Conservation (phyloP, 768 basidiomycete species). For the Trametes cinnabarina region DNA sequence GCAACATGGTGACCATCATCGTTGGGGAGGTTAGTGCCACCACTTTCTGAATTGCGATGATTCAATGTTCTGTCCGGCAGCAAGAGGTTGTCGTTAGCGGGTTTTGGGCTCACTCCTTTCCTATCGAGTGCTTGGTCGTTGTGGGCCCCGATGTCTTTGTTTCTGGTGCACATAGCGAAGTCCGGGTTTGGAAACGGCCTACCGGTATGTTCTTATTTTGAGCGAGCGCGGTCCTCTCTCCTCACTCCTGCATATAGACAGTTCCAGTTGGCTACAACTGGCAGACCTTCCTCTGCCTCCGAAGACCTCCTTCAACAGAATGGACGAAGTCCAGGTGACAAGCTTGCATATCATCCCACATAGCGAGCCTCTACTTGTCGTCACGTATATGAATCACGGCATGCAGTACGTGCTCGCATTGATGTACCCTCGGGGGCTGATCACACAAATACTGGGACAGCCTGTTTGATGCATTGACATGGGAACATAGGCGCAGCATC, state of each 20-base stretch:
- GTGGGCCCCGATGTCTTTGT: neutral
- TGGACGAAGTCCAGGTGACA: neutral
- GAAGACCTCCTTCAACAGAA: neutral
- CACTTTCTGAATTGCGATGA: neutral
- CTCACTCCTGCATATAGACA: neutral
- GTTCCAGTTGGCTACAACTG: neutral
- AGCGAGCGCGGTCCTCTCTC: neutral
- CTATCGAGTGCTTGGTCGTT: neutral
- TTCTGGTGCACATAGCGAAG: constrained; percentile 3
- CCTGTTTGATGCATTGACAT: neutral
- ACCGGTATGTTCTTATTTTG: neutral
- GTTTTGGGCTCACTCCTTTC: constrained; percentile 2
- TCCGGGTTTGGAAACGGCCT: neutral
- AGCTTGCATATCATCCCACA: neutral
- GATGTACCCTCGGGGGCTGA: neutral
- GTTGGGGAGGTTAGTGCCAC: neutral
- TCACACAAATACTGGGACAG: neutral
- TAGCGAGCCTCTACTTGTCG: neutral
- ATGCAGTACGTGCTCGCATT: neutral
- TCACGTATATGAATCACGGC: constrained; percentile 9
- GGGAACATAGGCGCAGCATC: constrained; percentile 4
- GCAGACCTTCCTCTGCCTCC: neutral
- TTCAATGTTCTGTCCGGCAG: neutral
- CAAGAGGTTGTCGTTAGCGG: neutral
- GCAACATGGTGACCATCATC: neutral